Base-by-base conservation (phyloP, 202 grass and related monocot genomes). In the Tripidium arundinaceum region DNA sequence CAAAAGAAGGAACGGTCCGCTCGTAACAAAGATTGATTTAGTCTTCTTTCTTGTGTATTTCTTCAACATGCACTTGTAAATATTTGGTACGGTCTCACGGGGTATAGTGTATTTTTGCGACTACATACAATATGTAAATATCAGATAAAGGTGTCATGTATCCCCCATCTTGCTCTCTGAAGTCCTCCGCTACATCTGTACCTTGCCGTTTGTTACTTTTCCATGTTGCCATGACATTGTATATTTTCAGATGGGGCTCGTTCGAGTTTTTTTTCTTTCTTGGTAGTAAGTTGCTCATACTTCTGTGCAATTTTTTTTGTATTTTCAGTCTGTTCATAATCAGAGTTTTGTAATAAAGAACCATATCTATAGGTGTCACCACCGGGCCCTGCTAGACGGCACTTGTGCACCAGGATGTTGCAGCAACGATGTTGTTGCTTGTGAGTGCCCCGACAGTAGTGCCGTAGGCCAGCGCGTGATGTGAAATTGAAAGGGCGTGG, bases 1-100 rank as follows among this genome's bases (percentile, higher is more conserved):
- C 91, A 90, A 45, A 91, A 89, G 79, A 90, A 87, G 82, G 94
- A 91, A 72, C 72, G 47, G 2, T 57, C 87, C 15, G 77, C 89
- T 75, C 81, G n/a, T 22, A 78, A 55, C 70, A 94, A 92, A 83
- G 91, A 97, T 79, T 89, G 80, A 83, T 69, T 70, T 77, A 16
- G 42, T 52, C n/a, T 12, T 45, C 28, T 45, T 80, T 26, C 69
- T 12, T 19, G 41, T 59, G 14, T 29, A 11, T 28, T 88, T n/a
- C 55, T 88, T 19, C 49, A 50, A 24, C 11, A 33, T 41, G 45
- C 24, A 3, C 59, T 65, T 31, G 67, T 89, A 70, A 26, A 82
- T 85, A 85, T 47, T 85, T 31, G n/a, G 28, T 11, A 38, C 49
- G 49, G 8, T n/a, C 49, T 54, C 19, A 55, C 19, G 8, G 8